Evolutionary conservation across 768 basidiomycete genomes (phyloP).

Genomic region (Pleurotus eryngii): DNA sequence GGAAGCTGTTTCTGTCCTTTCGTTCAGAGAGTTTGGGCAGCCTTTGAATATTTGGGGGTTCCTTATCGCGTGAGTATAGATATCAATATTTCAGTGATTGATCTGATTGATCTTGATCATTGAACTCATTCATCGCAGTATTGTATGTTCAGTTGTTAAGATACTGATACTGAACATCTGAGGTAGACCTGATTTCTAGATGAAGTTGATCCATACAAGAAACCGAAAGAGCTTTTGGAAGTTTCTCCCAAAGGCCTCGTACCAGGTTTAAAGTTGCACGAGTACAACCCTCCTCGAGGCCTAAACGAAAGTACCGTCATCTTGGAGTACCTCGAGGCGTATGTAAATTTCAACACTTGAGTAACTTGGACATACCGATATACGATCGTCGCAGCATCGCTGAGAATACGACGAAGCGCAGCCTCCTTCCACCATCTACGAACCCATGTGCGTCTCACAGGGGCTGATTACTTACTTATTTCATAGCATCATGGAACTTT

Average conservation of each 20-base stretch:
- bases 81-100: too few species aligned
- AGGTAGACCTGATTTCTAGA: conserved; percentile 33
- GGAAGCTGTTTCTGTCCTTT: conserved; percentile 78
- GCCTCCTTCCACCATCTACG: conserved; percentile 52
- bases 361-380: neutral
- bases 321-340: conserved; percentile 79
- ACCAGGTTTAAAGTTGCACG: conserved; percentile 58
- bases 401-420: conserved; percentile 39
- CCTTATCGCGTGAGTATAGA: conserved; percentile 56
- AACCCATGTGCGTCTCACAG: conserved; percentile 51
- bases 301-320: conserved; percentile 82
- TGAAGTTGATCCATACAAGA: conserved; percentile 82
- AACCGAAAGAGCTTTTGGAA: conserved; percentile 74
- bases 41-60: conserved; percentile 65
- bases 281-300: conserved; percentile 50
- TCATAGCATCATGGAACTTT: neutral
- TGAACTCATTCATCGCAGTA: conserved; percentile 25
- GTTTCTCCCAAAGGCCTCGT: conserved; percentile 83
- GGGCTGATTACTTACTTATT: neutral
- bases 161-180: too few species aligned
- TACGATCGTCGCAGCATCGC: conserved; percentile 40
- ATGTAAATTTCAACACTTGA: conserved; percentile 12
- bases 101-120: too few species aligned
- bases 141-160: conserved; percentile 19
- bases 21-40: conserved; percentile 79